Conservation (phyloP, 2,329 filamentous ascomycete genomes). For the Fonsecaea pugnacius region DNA sequence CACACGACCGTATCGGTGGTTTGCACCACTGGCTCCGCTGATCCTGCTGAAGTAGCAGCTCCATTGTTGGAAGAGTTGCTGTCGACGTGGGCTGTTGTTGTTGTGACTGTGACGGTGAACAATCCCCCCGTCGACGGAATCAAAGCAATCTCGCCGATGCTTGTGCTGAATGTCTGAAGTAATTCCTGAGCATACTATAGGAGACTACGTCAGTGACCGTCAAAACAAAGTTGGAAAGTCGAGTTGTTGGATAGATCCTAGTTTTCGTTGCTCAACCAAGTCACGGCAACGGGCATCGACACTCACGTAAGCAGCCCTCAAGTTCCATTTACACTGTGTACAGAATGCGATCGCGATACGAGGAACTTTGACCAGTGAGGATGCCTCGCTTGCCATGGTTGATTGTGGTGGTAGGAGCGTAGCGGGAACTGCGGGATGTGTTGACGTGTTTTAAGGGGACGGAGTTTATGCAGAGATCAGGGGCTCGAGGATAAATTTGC, state of each 20-base stretch:
- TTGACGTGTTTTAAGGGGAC: background rate
- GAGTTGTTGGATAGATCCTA: background rate
- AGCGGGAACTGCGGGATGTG: background rate
- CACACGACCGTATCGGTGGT: constrained; percentile 67
- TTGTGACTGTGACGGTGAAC: constrained; percentile 76
- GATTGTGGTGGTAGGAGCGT: background rate
- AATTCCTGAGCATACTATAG: constrained; percentile 88
- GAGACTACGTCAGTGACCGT: constrained; percentile 15
- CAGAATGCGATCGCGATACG: constrained; percentile 88
- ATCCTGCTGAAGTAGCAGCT: background rate
- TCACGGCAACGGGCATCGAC: background rate
- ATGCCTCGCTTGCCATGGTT: constrained; percentile 19
- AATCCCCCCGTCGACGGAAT: constrained; percentile 82
- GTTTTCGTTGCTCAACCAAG: background rate
- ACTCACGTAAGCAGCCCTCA: constrained; percentile 80
- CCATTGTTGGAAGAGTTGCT: background rate
- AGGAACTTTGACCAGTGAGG: constrained; percentile 56
- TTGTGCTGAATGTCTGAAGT: constrained; percentile 84
- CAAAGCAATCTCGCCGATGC: constrained; percentile 84
- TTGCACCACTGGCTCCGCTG: constrained; percentile 18
- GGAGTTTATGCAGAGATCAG: constrained; percentile 11
- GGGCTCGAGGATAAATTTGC: background rate
- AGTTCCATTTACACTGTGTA: constrained; percentile 92
- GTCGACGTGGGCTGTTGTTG: constrained; percentile 52
- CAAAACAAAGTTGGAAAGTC: background rate